Conservation (phyloP, 1,284 basidiomycete species). For the Sanguinoderma infundibulare region DNA sequence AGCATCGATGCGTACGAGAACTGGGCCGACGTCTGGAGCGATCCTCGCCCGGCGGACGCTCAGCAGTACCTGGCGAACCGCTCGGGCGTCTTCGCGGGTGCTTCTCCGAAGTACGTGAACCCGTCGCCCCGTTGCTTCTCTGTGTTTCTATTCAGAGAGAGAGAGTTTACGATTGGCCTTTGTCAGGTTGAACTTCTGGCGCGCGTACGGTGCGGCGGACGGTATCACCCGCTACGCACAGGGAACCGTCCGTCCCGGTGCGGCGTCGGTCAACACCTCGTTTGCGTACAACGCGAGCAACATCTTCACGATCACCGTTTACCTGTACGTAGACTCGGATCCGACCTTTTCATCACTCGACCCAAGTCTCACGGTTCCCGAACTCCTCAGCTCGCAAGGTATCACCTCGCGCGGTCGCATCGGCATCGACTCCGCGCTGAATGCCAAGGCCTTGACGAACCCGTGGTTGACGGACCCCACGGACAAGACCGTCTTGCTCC, state of each 20-base stretch:
- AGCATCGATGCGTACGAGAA: slow-evolving; percentile 67
- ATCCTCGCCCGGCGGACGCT: slow-evolving; percentile 58
- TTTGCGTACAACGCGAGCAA: slow-evolving; percentile 56
- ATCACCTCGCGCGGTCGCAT: slow-evolving; percentile 66
- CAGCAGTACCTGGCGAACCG: slow-evolving; percentile 54
- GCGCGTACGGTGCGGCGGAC: slow-evolving; percentile 52
- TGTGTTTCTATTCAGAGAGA: too few relatives aligned
- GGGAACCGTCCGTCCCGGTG: slow-evolving; percentile 70
- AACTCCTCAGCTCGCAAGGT: slow-evolving; percentile 42
- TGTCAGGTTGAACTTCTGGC: slow-evolving; percentile 64
- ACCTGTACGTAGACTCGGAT: slow-evolving; percentile 47
- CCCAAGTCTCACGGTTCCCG: background rate
- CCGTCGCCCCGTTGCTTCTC: background rate
- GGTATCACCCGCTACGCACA: slow-evolving; percentile 55
- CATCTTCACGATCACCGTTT: slow-evolving; percentile 65
- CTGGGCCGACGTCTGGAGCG: slow-evolving; percentile 60
- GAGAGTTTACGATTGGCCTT: too few relatives aligned
- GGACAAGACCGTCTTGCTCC: slow-evolving; percentile 55
- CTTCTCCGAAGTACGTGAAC: slow-evolving; percentile 56
- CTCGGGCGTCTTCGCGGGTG: slow-evolving; percentile 59
- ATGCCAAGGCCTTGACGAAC: slow-evolving; percentile 49
- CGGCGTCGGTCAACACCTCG: slow-evolving; percentile 53
- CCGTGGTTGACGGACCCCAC: slow-evolving; percentile 64
- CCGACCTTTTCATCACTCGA: background rate
- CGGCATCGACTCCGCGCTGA: slow-evolving; percentile 58